Conservation (phyloP, 2,329 filamentous ascomycete genomes). For the Aureobasidium pullulans region DNA sequence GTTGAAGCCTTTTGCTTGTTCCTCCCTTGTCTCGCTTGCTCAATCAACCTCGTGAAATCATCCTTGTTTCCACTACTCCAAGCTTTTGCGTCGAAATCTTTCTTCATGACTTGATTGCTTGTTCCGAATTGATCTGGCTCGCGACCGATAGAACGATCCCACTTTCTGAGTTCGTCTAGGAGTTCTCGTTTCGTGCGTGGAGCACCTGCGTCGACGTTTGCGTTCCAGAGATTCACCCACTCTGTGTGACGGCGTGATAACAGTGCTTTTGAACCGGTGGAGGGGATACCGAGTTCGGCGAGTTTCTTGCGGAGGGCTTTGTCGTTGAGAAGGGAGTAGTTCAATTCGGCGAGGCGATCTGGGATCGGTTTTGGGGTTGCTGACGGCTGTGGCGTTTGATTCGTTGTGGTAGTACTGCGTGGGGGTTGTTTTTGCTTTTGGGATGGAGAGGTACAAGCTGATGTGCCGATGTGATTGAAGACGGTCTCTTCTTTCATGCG, state of each 20-base stretch:
- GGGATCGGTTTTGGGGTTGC: conserved; percentile 21
- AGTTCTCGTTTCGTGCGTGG: conserved; percentile 66
- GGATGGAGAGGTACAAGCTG: conserved; percentile 33
- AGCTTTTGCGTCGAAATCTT: conserved; percentile 74
- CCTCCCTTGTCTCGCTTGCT: conserved; percentile 54
- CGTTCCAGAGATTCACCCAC: conserved; percentile 94
- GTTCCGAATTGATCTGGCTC: conserved; percentile 32
- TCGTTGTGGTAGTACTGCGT: not conserved
- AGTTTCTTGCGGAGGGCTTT: conserved; percentile 71
- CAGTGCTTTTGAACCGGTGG: conserved; percentile 57
- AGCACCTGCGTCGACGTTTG: conserved; percentile 79
- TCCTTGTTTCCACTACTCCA: conserved; percentile 67
- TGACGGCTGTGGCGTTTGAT: conserved; percentile 1
- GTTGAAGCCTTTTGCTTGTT: conserved; percentile 24
- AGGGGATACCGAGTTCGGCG: conserved; percentile 68
- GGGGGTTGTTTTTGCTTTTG: not conserved
- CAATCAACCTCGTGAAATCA: conserved; percentile 75
- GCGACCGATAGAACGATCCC: conserved; percentile 75
- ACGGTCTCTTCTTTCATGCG: conserved; percentile 76
- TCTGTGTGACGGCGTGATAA: conserved; percentile 79
- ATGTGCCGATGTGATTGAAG: conserved; percentile 68
- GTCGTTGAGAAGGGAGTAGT: conserved; percentile 84
- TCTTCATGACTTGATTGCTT: conserved; percentile 59
- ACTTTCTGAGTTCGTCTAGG: conserved; percentile 69
- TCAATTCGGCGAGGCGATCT: conserved; percentile 69